Percentiles rank a stretch among this genome's conserved stretches.
Evolutionary conservation across 2,329 filamentous ascomycete genomes (phyloP).

Genomic region (Aspergillus sp.): DNA sequence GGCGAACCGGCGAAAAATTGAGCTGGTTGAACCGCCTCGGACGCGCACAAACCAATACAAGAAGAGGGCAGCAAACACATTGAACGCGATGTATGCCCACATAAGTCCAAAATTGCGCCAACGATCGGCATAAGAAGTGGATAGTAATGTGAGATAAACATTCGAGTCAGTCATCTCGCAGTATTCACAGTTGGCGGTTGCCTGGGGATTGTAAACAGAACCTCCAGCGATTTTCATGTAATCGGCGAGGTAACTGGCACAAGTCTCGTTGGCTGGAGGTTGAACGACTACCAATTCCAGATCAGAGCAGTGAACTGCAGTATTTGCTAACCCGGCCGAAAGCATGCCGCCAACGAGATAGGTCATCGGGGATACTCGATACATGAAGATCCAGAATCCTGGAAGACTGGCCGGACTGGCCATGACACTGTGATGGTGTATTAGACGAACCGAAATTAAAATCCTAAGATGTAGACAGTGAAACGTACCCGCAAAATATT

Average conservation of each 20-base stretch:
- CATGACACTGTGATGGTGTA: neutral
- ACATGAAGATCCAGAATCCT: slow-evolving; percentile 15
- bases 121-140: neutral
- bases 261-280: neutral
- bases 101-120: slow-evolving; percentile 5
- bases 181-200: neutral
- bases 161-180: slow-evolving; percentile 4
- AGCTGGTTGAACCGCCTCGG: neutral
- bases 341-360: slow-evolving; percentile 13
- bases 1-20: neutral
- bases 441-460: neutral
- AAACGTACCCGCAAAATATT: slow-evolving; percentile 3
- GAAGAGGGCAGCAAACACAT: neutral
- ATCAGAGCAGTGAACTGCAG: neutral
- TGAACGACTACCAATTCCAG: neutral
- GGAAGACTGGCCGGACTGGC: neutral
- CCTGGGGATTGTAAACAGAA: neutral
- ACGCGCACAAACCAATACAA: slow-evolving; percentile 5
- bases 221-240: slow-evolving; percentile 6
- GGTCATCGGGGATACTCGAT: slow-evolving; percentile 10
- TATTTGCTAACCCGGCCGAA: slow-evolving; percentile 1
- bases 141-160: neutral
- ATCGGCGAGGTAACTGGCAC: neutral
- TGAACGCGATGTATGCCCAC: slow-evolving; percentile 4
- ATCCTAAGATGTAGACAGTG: neutral